phyloP scores from a whole-genome alignment of 2,329 filamentous ascomycete species.

The Leptodontidium sp. region DNA sequence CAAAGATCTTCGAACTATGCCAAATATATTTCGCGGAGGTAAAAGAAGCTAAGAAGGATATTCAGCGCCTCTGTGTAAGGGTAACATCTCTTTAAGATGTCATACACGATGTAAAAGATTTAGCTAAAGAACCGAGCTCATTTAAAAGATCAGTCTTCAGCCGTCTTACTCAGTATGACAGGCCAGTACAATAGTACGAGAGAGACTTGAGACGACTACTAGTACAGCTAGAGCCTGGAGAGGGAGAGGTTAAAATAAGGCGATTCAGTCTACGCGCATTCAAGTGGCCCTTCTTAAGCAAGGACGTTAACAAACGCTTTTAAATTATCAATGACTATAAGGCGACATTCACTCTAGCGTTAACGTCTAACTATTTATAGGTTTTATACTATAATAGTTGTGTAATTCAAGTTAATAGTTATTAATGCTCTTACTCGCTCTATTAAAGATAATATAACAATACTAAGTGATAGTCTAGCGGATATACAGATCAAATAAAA shows the following conservation, averaged over 20 bases:
- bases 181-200: constrained; percentile 20
- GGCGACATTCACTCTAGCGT: not conserved
- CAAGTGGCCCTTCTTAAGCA: no score
- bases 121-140: constrained; percentile 15
- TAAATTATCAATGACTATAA: no score
- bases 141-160: constrained; percentile 21
- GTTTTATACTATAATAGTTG: not conserved
- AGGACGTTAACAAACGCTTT: no score
- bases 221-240: constrained; percentile 17
- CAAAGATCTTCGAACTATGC: no score
- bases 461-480: rapidly evolving
- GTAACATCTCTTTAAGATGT: no score
- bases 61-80: no score
- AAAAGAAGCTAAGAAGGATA: no score
- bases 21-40: no score
- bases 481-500: no score
- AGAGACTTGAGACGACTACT: constrained; percentile 11
- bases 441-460: constrained; percentile 14
- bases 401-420: no score
- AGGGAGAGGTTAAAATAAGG: constrained; percentile 6
- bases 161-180: constrained; percentile 18
- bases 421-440: constrained; percentile 13
- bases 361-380: constrained; percentile 18
- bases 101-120: no score
- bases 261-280: constrained; percentile 10